Evolutionary conservation across 2,329 filamentous ascomycete genomes (phyloP).

Genomic region (Plectosphaerella cucumerina): DNA sequence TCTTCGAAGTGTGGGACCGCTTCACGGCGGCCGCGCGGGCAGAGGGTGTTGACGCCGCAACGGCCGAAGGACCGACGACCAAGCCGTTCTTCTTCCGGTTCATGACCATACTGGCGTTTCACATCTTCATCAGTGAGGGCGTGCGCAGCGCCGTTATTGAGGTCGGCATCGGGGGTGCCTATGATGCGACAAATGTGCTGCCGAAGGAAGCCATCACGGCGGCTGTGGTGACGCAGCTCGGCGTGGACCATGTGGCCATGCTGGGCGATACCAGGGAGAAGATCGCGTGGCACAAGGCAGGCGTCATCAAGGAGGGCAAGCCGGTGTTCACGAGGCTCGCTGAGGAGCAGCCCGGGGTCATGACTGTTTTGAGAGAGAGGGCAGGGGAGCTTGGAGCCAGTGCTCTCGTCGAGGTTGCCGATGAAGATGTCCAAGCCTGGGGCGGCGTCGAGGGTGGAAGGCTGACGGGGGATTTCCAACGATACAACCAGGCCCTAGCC

Average conservation of each 20-base stretch:
- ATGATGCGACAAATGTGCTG: conserved; percentile 87
- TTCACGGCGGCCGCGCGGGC: conserved; percentile 34
- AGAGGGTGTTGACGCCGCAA: conserved; percentile 29
- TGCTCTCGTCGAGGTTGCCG: conserved; percentile 30
- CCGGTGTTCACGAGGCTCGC: conserved; percentile 27
- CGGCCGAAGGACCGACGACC: conserved; percentile 49
- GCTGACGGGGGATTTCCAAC: conserved; percentile 54
- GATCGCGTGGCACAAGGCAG: conserved; percentile 89
- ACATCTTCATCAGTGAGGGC: conserved; percentile 72
- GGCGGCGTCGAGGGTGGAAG: conserved; percentile 22
- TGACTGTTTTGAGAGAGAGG: conserved; percentile 53
- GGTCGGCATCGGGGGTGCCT: conserved; percentile 91
- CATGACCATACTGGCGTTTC: conserved; percentile 82
- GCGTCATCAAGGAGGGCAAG: conserved; percentile 69
- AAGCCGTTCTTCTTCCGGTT: conserved; percentile 94
- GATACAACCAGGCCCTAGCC: conserved; percentile 51
- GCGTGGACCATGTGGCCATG: conserved; percentile 80
- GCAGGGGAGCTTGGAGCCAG: conserved; percentile 38
- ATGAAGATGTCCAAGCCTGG: conserved; percentile 5
- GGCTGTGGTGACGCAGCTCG: conserved; percentile 72
- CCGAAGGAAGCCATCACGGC: conserved; percentile 58
- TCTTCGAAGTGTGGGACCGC: conserved; percentile 79
- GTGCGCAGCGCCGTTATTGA: conserved; percentile 81
- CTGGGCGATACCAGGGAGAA: conserved; percentile 73
- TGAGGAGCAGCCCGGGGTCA: conserved; percentile 27